A percentile compares a stretch with the other conserved stretches of the same genome.
Evolutionary conservation across 805 yeast species (phyloP).

Genomic region (Kodamaea fukazawae): DNA sequence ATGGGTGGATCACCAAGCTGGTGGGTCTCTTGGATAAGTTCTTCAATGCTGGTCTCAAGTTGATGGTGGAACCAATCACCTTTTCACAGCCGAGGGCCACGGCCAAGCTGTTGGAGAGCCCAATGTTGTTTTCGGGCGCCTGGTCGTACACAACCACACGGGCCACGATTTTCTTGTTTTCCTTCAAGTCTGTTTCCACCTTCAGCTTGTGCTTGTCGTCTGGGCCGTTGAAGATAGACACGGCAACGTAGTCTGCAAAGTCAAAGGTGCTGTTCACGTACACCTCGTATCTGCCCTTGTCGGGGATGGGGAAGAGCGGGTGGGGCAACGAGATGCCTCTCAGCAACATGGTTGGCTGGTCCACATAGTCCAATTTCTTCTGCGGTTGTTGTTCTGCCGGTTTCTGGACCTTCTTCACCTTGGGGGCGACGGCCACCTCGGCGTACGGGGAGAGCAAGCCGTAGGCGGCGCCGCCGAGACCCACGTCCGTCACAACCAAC

Average conservation of each 20-base stretch:
- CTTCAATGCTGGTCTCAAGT: constrained; percentile 46
- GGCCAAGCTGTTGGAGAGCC: constrained; percentile 52
- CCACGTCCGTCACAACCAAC: constrained; percentile 47
- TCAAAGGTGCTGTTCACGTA: constrained; percentile 39
- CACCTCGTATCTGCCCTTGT: constrained; percentile 38
- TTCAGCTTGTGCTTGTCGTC: constrained; percentile 19
- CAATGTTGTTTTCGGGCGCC: constrained; percentile 41
- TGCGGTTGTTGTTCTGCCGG: constrained; percentile 14
- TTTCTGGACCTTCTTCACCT: constrained; percentile 20
- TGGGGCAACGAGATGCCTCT: constrained; percentile 62
- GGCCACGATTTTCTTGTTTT: constrained; percentile 49
- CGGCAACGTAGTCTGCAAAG: constrained; percentile 44
- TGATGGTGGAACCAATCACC: constrained; percentile 51
- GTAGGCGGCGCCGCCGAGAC: constrained; percentile 40
- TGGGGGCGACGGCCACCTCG: constrained; percentile 77
- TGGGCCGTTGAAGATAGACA: constrained; percentile 55
- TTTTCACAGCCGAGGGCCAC: constrained; percentile 53
- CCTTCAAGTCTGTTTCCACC: constrained; percentile 19
- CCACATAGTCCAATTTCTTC: constrained; percentile 24
- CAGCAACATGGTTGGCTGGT: constrained; percentile 38
- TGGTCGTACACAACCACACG: constrained; percentile 39
- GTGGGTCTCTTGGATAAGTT: constrained; percentile 37
- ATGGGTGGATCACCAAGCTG: constrained; percentile 53
- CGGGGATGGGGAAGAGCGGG: constrained; percentile 22
- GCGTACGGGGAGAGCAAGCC: constrained; percentile 60